Conservation (phyloP, 345 rosid genomes). For the Euphorbia tirucalli region DNA sequence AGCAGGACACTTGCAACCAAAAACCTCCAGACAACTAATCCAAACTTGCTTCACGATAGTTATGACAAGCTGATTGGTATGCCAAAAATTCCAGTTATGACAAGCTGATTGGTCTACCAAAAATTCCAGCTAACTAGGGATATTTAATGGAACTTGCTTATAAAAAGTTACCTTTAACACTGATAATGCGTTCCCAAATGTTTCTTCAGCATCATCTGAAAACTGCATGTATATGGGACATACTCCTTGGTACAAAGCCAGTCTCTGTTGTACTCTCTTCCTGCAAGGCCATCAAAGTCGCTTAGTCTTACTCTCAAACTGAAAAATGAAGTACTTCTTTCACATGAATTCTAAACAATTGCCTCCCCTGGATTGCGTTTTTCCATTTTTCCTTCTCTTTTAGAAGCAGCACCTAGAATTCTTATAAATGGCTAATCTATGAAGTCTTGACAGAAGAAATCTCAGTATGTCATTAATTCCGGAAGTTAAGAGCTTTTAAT, state of each 20-base stretch:
- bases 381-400: background rate
- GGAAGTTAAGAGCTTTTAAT: background rate
- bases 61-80: no score
- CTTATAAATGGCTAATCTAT: conserved; percentile 3
- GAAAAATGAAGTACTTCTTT: background rate
- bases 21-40: background rate
- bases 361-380: background rate
- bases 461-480: background rate
- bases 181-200: conserved; percentile 69
- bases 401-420: background rate
- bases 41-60: background rate
- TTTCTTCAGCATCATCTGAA: conserved; percentile 90
- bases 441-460: no score
- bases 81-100: no score
- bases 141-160: background rate
- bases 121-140: background rate
- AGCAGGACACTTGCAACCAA: background rate
- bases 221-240: conserved; percentile 90
- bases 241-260: conserved; percentile 94
- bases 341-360: background rate
- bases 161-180: conserved; percentile 56
- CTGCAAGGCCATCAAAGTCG: conserved; percentile 41
- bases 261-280: conserved; percentile 78
- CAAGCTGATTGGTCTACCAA: background rate
- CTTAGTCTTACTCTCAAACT: conserved; percentile 8